Evolutionary conservation across 2,329 filamentous ascomycete species (phyloP), one percentile per base, ranked within the genome.

Genomic region (Fusarium buharicum): DNA sequence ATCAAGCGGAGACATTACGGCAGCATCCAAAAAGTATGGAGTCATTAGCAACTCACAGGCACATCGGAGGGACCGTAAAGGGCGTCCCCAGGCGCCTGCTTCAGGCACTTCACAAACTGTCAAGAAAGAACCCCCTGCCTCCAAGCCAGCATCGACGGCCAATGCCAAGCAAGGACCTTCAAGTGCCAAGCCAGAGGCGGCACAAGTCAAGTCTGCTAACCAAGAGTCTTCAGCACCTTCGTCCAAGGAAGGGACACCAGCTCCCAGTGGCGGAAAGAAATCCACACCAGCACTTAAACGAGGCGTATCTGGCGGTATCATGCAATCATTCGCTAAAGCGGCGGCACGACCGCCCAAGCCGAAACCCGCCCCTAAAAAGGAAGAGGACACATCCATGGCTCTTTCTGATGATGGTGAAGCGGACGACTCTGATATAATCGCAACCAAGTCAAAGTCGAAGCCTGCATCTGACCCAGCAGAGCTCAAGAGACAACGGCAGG

Each of bases 241-340:
- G 1, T 64, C 71, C 1, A 72, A 71, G 8, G 66, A 70, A 20
- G 55, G 60, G 27, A 71, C 69, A 1, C 67, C 71, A 13, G 51
- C 68, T 2, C 70, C 72, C 5, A 73, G 67, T 34, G 48, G 50
- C 6, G 50, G 55, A 13, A 76, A 76, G 52, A 80, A 78, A 52
- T 49, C 74, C 4, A 38, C 77, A 4, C 68, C 76, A 17, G 62
- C 78, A 6, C 33, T 68, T 3, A 92, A 91, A 70, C 85, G 84
- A 53, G 84, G 85, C 49, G 81, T 79, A 14, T 85, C 88, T 12
- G 79, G 77, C 3, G 84, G 85, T 56, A 86, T 96, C 22, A 92
- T 95, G 81, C 88, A 89, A 58, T 90, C 91, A 0, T 96, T 96
- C 73, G 90, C 91, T 13, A 91, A 90, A 69, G 79, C 81, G 6